Base-by-base conservation (phyloP, 441 rosid species). In the Gossypium schwendimanii region DNA sequence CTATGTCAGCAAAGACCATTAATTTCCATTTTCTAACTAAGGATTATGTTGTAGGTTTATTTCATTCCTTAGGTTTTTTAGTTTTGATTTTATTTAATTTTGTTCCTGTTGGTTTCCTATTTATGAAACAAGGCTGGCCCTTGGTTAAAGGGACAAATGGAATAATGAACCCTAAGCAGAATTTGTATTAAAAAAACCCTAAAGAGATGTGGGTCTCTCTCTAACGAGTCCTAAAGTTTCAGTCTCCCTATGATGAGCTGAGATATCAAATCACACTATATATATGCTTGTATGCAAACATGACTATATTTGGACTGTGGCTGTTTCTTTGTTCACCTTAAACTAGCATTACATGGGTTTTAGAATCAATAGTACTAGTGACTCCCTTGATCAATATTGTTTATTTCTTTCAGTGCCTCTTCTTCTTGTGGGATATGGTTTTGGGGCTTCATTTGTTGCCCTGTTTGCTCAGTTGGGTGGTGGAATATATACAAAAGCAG, bases 401-500 rank as follows among this genome's bases (percentile, higher is more conserved):
- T 28, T 71, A n/a, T 49, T 77, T 79, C 54, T 78, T 77, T 65
- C 86, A 91, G 99, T 93, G 84, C 99, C 99, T 74, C 97, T 95
- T 84, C 93, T 95, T 69, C 97, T 95, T 8, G 99, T 95, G 73
- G 98, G 99, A 73, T 95, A 91, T 86, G 99, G 99, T 74, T 95
- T 93, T 84, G 99, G 99, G 78, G 99, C 99, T 75, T 93, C 99
- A 57, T 95, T 95, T 84, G 99, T 95, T 75, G 99, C 99, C 50
- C 87, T 95, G 61, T 95, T 95, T 81, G 99, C 99, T 82, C 99
- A 95, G 86, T 82, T 95, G 83, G 99, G 99, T 81, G 99, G 99
- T 82, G 98, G 99, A 76, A 95, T 95, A 85, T 93, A 79, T 73
- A 95, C 98, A 50, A 95, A 95, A 85, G 99, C 98, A 55, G 99